phyloP scores from a whole-genome alignment of 768 basidiomycete species.

The Paxillus rubicundulus region DNA sequence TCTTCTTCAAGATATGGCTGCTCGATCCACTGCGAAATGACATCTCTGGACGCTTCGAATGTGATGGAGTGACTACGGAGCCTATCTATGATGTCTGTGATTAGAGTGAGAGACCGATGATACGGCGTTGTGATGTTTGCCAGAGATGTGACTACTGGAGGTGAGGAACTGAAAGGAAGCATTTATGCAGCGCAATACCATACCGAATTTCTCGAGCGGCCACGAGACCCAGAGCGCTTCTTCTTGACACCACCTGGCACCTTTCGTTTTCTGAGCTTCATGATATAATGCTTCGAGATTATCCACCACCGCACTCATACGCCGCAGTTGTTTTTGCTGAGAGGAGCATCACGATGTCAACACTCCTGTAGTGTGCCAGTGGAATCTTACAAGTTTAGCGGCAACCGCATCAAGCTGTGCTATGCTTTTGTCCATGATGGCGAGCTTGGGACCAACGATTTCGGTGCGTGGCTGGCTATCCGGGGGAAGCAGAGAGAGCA shows the following conservation, averaged over 20 bases:
- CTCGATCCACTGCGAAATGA: constrained; percentile 63
- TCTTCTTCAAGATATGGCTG: constrained; percentile 65
- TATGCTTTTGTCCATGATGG: constrained; percentile 64
- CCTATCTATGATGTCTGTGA: constrained; percentile 52
- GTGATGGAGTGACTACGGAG: constrained; percentile 64
- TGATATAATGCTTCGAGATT: constrained; percentile 59
- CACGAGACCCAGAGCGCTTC: constrained; percentile 83
- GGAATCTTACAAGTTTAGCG: constrained; percentile 58
- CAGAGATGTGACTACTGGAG: constrained; percentile 49
- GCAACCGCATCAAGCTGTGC: constrained; percentile 56
- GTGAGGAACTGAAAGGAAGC: constrained; percentile 1
- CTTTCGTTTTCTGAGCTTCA: constrained; percentile 71
- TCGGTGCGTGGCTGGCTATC: constrained; percentile 54
- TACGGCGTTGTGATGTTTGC: constrained; percentile 60
- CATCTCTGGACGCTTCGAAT: constrained; percentile 66
- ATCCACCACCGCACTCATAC: constrained; percentile 62
- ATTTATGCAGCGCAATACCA: constrained; percentile 9
- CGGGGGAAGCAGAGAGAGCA: constrained; percentile 49
- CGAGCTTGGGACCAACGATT: constrained; percentile 64
- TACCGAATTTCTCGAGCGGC: constrained; percentile 79
- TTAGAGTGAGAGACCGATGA: constrained; percentile 59
- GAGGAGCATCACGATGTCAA: neutral
- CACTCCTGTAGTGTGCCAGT: neutral
- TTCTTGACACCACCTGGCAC: constrained; percentile 65
- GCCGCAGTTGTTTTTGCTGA: constrained; percentile 70